These are phyloP conservation scores for Aspergillus tamarii DNA, from an alignment of 2,329 filamentous ascomycete genomes.

Conservation along the genomic window DNA sequence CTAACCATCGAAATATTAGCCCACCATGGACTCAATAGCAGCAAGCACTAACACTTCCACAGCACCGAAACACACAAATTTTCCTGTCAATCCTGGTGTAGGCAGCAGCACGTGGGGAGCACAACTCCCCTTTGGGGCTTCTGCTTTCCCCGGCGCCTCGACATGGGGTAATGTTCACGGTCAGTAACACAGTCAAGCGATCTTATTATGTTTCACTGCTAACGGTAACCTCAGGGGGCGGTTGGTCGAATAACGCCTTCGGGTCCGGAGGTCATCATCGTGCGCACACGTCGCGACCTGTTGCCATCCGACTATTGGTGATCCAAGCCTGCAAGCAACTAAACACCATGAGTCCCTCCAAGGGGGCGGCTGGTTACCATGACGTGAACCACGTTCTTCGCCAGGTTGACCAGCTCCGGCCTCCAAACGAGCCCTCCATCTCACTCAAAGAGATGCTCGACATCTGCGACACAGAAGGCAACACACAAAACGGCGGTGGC, in stretches of 20 bases:
- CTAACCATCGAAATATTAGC: background rate
- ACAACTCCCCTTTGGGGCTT: constrained; percentile 41
- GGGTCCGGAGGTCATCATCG: constrained; percentile 52
- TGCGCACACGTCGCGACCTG: constrained; percentile 64
- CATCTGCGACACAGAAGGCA: constrained; percentile 90
- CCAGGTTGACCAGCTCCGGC: constrained; percentile 68
- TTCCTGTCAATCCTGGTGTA: constrained; percentile 35
- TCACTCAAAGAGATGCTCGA: constrained; percentile 72
- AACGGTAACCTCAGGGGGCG: constrained; percentile 39
- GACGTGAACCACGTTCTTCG: constrained; percentile 65
- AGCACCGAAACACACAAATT: constrained; percentile 39
- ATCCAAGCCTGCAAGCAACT: constrained; percentile 75
- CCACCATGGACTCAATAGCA: background rate
- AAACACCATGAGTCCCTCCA: constrained; percentile 44
- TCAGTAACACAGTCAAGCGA: constrained; percentile 25
- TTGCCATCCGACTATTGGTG: constrained; percentile 72
- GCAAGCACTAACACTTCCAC: constrained; percentile 21
- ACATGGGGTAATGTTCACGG: constrained; percentile 45
- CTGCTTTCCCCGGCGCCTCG: constrained; percentile 39
- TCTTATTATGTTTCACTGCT: constrained; percentile 16
- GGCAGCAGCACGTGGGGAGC: constrained; percentile 39
- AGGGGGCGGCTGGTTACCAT: constrained; percentile 66
- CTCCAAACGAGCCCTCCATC: constrained; percentile 59
- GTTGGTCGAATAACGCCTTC: constrained; percentile 53
- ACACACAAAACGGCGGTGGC: constrained; percentile 83